Evolutionary conservation across 257 asterid genomes (phyloP), one percentile per base, ranked within the genome.

Genomic region (Penstemon eatonii): DNA sequence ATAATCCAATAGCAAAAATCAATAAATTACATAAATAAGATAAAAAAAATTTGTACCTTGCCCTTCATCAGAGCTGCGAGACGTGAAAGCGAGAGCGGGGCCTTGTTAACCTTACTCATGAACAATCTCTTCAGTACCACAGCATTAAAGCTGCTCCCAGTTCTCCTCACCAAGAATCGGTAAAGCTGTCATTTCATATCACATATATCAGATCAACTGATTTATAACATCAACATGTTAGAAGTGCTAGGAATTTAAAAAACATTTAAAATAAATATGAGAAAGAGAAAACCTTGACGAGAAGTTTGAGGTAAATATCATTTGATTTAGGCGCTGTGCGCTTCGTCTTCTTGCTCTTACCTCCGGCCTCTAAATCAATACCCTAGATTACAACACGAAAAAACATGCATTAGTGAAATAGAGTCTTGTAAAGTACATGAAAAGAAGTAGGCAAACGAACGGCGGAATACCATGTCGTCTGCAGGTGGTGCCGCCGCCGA

Each of bases 21-120:
- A 4, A 8, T 13, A 10, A 18, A 18, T 25, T 54, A 4, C 0
- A 69, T 9, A 51, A 43, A 15, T 3, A 9, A 49, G 0, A 0
- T 7, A 38, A 12, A 0, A 66, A 13, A 49, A 15, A n/a, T n/a
- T 3, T 63, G 0, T 76, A 89, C 98, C 97, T 93, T 93, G 63
- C 84, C 89, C 43, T 77, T 66, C 87, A 85, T 87, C 85, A 69
- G 87, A 55, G 82, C 67, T 25, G 69, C 56, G 84, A 93, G 86
- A 18, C 95, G 90, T 55, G 97, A 85, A 13, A 93, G 94, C 4
- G 99, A 93, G 10, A 93, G 79, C 1, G 99, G 89, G 2, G 99
- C 79, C 82, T 85, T 90, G 80, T 93, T 93, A 41, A 85, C 76
- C 86, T 85, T 88, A 76, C 99, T 93, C 99, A 88, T 90, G 73